Evolutionary conservation across 176 grass and related monocot genomes (phyloP), one percentile per base, ranked within the genome.

Genomic region (Cymbopogon citratus): DNA sequence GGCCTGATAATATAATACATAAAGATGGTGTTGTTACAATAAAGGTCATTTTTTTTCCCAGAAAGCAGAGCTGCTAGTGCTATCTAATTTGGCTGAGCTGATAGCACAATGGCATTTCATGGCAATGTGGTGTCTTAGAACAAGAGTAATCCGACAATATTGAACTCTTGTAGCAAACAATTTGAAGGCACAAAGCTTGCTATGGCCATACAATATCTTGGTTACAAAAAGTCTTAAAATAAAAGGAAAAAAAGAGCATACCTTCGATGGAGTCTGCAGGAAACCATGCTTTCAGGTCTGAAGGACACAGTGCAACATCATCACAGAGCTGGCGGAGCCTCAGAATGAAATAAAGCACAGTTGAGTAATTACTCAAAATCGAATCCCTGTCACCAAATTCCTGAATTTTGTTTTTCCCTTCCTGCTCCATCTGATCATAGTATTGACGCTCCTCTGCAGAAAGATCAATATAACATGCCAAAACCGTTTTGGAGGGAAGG

Each of bases 321-420:
- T 95, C 81, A 67, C 92, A 95, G 52, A 98, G 91, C 87, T 98
- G 92, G 19, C 95, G 90, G 19, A 98, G 95, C 81, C 90, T 83
- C 76, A 98, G 80, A 83, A 98, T 92, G 72, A 95, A 86, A 71
- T 90, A 90, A 80, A 98, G 86, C 21, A 98, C 90, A 60, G 92
- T 98, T 12, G 95, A 94, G 75, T 93, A 98, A 77, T 98, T 90
- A 4, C 80, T 78, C 64, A 95, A 82, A 44, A 95, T 83, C 13
- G 73, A 87, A 82, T 98, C 92, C 73, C 76, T 77, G 46, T 93
- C 88, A 73, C 86, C 81, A 71, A 90, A 98, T 72, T 91, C 92
- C 64, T 67, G 86, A 25, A 98, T 44, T 87, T 89, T 94, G 70
- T 81, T 98, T 89, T 87, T 87, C 79, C 90, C 95, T 91, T 86